Percentiles rank a stretch among this genome's conserved stretches.
These are phyloP conservation scores for Geranium incanum DNA, from an alignment of 441 rosid genomes.

Conservation along the genomic window DNA sequence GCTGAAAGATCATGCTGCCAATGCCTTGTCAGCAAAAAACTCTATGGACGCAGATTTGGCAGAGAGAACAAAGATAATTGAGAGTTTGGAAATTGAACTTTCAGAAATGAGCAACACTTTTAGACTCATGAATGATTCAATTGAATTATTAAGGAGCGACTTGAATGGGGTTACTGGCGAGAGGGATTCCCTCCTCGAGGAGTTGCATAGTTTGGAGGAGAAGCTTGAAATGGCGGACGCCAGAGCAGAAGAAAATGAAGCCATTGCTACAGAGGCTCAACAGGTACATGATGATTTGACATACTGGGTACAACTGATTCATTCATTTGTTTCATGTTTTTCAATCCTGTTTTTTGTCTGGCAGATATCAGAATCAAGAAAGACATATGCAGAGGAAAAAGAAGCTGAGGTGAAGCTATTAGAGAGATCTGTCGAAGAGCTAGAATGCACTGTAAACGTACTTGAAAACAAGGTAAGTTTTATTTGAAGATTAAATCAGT, in stretches of 20 bases:
- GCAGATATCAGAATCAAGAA: slow-evolving; percentile 78
- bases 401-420: slow-evolving; percentile 84
- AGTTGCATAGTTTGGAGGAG: slow-evolving; percentile 55
- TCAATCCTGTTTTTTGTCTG: slow-evolving; percentile 15
- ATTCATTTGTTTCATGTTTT: slow-evolving; percentile 18
- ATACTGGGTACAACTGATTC: slow-evolving; percentile 1
- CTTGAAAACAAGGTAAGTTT: slow-evolving; percentile 78
- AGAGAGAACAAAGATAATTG: slow-evolving; percentile 44
- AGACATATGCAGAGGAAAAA: slow-evolving; percentile 65
- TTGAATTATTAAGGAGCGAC: slow-evolving; percentile 45
- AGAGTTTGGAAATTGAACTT: slow-evolving; percentile 74
- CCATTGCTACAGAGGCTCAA: slow-evolving; percentile 58
- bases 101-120: slow-evolving; percentile 54
- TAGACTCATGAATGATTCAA: slow-evolving; percentile 52
- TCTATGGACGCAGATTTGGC: slow-evolving; percentile 51
- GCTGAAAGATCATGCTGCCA: slow-evolving; percentile 39
- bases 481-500: slow-evolving; percentile 14
- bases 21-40: slow-evolving; percentile 41
- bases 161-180: slow-evolving; percentile 46
- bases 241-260: slow-evolving; percentile 51
- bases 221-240: slow-evolving; percentile 45
- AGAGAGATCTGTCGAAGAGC: slow-evolving; percentile 92
- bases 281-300: slow-evolving; percentile 40
- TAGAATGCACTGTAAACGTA: slow-evolving; percentile 70
- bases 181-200: slow-evolving; percentile 54